Conservation (phyloP, 805 yeast species). For the Cyberlindnera subsufficiens region DNA sequence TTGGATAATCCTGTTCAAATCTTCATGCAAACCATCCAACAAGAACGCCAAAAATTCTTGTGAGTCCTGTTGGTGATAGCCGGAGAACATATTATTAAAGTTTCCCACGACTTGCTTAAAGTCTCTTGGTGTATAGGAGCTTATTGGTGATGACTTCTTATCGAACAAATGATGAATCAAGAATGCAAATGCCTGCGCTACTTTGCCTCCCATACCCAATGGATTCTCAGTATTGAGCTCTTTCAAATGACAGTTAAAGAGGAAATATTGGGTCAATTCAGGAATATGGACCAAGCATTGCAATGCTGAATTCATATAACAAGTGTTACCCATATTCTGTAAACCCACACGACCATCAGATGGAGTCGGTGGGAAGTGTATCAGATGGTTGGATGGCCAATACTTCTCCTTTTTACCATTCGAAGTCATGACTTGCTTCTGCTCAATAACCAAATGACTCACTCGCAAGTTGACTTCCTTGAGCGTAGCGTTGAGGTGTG, state of each 20-base stretch:
- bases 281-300: conserved; percentile 88
- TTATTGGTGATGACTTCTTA: conserved; percentile 13
- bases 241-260: conserved; percentile 46
- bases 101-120: conserved; percentile 78
- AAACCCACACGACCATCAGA: conserved; percentile 54
- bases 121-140: conserved; percentile 48
- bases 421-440: conserved; percentile 11
- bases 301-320: conserved; percentile 92
- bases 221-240: conserved; percentile 80
- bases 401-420: conserved; percentile 17
- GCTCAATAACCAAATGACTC: conserved; percentile 30
- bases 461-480: conserved; percentile 16
- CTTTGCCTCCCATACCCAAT: conserved; percentile 76
- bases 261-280: conserved; percentile 71
- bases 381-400: conserved; percentile 32
- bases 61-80: conserved; percentile 86
- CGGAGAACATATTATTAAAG: conserved; percentile 71
- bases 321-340: conserved; percentile 79
- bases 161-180: conserved; percentile 57
- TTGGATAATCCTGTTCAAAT: conserved; percentile 70
- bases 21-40: conserved; percentile 88
- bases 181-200: conserved; percentile 70
- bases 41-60: conserved; percentile 88
- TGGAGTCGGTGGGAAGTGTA: conserved; percentile 25
- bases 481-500: conserved; percentile 12